Evolutionary conservation across 1,284 basidiomycete species (phyloP).

Genomic region (Mycosarcoma maydis): DNA sequence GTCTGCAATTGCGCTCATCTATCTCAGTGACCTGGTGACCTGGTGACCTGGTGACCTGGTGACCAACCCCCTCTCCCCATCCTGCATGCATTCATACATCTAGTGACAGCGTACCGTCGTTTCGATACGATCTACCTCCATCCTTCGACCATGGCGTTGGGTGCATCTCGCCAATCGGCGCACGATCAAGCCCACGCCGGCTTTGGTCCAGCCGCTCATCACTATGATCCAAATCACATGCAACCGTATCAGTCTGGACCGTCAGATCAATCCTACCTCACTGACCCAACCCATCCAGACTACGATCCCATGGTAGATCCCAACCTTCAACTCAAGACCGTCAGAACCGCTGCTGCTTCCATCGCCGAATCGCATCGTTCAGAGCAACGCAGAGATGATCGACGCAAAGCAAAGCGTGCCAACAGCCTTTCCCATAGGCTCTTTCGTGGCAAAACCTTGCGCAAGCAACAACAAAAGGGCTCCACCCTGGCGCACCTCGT

Average conservation of each 20-base stretch:
- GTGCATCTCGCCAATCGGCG: slow-evolving; percentile 20
- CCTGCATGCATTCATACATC: slow-evolving; percentile 2
- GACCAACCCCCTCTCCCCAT: background rate
- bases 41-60: no score
- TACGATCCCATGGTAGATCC: slow-evolving; percentile 62
- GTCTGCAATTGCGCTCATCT: slow-evolving; percentile 6
- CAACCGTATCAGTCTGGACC: slow-evolving; percentile 51
- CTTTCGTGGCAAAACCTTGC: slow-evolving; percentile 52
- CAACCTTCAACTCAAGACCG: slow-evolving; percentile 59
- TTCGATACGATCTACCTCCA: background rate
- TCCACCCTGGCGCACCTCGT: slow-evolving; percentile 34
- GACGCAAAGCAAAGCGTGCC: slow-evolving; percentile 38
- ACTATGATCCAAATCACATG: slow-evolving; percentile 54
- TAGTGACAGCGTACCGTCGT: background rate
- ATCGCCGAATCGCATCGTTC: slow-evolving; percentile 62
- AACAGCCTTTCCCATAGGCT: slow-evolving; percentile 50
- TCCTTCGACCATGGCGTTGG: slow-evolving; percentile 25
- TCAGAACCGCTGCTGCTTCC: slow-evolving; percentile 62
- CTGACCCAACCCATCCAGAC: slow-evolving; percentile 59
- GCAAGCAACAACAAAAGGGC: slow-evolving; percentile 32
- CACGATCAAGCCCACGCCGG: slow-evolving; percentile 4
- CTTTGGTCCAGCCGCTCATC: slow-evolving; percentile 39
- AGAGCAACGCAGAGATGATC: slow-evolving; percentile 53
- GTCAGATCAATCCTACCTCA: slow-evolving; percentile 38
- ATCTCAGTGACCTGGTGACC: no score